A percentile compares a stretch with the other conserved stretches of the same genome.
Conservation (phyloP, 2,329 filamentous ascomycete species). For the Ophiostoma himal-ulmi region DNA sequence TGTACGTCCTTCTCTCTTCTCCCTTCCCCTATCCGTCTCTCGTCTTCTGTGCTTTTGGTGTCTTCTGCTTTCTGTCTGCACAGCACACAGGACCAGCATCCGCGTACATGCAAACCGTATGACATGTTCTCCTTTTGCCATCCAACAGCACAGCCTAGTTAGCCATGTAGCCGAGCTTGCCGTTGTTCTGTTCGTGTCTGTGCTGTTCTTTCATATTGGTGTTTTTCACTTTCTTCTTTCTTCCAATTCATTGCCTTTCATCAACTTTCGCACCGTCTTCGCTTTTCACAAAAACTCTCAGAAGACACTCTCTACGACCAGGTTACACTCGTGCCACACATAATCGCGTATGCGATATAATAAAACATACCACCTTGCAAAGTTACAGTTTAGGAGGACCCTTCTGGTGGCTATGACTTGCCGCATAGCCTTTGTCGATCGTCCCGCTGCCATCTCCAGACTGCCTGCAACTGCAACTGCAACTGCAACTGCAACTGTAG, state of each 20-base stretch:
- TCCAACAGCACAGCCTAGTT: neutral
- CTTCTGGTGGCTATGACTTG: neutral
- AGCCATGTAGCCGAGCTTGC: constrained; percentile 1
- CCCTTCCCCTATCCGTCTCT: neutral
- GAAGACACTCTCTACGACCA: neutral
- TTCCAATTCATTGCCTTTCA: neutral
- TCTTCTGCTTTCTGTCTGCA: neutral
- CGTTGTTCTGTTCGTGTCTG: neutral
- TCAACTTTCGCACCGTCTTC: neutral
- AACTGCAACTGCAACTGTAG: neutral
- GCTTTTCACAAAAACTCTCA: neutral
- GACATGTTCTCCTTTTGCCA: neutral
- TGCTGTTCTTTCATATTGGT: neutral
- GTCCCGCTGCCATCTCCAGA: neutral
- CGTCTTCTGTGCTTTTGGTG: neutral
- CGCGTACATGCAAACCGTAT: neutral
- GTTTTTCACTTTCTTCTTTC: neutral
- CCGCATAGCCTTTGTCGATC: constrained; percentile 10
- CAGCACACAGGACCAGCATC: neutral
- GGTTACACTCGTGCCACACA: neutral
- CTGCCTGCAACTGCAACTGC: constrained; percentile 1
- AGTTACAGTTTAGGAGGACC: neutral
- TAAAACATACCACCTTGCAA: neutral
- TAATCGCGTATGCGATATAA: neutral
- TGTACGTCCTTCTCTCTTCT: neutral